phyloP scores from a whole-genome alignment of 306 rosid species.

The Argentina anserina region DNA sequence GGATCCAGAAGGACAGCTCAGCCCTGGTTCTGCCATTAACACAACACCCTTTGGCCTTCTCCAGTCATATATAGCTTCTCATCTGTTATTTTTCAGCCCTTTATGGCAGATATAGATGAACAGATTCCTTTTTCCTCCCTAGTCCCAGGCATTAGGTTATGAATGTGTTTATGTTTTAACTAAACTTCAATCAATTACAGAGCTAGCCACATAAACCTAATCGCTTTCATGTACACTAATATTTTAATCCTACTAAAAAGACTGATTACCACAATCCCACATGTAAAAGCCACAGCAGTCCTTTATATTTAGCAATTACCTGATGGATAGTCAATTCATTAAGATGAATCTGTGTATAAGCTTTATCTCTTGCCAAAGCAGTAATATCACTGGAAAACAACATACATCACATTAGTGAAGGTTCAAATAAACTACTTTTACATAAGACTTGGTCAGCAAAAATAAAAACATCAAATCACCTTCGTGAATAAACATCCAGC shows the following conservation, averaged over 20 bases:
- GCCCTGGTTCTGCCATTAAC: too few relatives aligned
- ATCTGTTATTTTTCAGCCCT: too few relatives aligned
- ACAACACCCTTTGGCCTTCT: too few relatives aligned
- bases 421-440: background rate
- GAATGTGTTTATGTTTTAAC: background rate
- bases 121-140: background rate
- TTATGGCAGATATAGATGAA: too few relatives aligned
- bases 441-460: background rate
- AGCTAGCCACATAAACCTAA: background rate
- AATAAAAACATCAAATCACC: slow-evolving; percentile 34
- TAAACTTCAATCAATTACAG: background rate
- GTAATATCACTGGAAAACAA: slow-evolving; percentile 65
- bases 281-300: slow-evolving; percentile 1
- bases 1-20: too few relatives aligned
- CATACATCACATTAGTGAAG: slow-evolving; percentile 23
- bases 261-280: background rate
- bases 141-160: background rate
- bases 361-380: slow-evolving; percentile 84
- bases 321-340: slow-evolving; percentile 68
- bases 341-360: slow-evolving; percentile 61
- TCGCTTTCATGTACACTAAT: background rate
- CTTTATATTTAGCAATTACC: slow-evolving; percentile 39
- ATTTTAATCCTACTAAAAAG: background rate
- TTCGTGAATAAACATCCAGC: slow-evolving; percentile 74
- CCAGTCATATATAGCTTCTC: too few relatives aligned